Base-by-base conservation (phyloP, 768 basidiomycete genomes). In the Mycena polygramma region DNA sequence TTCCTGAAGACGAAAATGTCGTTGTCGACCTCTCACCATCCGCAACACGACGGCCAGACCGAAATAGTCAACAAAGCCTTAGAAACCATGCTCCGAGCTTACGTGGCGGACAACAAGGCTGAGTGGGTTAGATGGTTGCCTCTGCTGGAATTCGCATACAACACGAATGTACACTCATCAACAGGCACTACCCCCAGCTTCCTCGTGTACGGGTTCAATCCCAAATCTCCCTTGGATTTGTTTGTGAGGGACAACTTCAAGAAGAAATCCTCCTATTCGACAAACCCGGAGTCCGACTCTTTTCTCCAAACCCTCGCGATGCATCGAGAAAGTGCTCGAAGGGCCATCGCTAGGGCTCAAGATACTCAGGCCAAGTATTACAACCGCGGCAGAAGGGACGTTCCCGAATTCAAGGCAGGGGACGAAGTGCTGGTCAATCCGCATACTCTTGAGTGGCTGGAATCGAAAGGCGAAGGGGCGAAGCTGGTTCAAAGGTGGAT, bases 401-500 rank as follows among this genome's bases (percentile, higher is more conserved):
- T 57, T 7, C 55, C 55, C 9, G 37, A 39, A 15, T 57, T 57
- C n/a, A 39, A 57, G 20, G 37, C 41, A 3, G 55, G 55, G 7
- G 2, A 8, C n/a, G 2, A 19, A 20, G 39, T 57, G 2, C 20
- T 57, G 17, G 17, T 57, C 5, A 57, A 57, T 19, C 55, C 37
- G 9, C 55, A 57, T 22, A 39, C 55, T 20, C 17, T 57, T 9
- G 55, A 57, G 22, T 57, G 55, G 55, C 11, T 39, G 20, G 55
- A 57, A 22, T 39, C 55, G 1, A 57, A 57, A 41, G 55, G 55
- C 3, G 55, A 41, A 24, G 55, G 55, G 2, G 36, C 36, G 2
- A 39, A 37, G 17, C 39, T 57, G 20, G 55, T 57, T 2, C 55
- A 57, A 57, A 17, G 55, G 19, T 57, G n/a, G n/a, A n/a, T 57